Conservation (phyloP, 2,329 filamentous ascomycete genomes). For the Sporothrix sp. region DNA sequence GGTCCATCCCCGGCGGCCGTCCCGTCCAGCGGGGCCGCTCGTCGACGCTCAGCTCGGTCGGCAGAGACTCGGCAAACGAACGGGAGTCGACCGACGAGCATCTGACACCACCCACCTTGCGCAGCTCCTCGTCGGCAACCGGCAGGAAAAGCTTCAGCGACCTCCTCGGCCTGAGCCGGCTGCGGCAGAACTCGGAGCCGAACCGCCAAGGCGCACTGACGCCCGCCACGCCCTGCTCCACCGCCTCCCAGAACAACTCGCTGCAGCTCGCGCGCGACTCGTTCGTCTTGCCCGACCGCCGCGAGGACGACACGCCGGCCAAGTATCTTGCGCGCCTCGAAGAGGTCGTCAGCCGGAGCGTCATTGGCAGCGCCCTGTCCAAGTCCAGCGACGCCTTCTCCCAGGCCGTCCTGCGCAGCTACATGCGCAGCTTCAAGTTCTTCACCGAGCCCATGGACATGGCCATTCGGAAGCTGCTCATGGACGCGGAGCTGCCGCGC, state of each 20-base stretch:
- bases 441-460: constrained; percentile 98
- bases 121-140: constrained; percentile 71
- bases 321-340: constrained; percentile 81
- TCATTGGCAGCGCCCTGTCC: constrained; percentile 75
- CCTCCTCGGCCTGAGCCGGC: constrained; percentile 65
- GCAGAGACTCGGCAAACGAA: constrained; percentile 61
- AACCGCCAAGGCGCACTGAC: constrained; percentile 56
- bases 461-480: constrained; percentile 87
- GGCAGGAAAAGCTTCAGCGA: constrained; percentile 91
- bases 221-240: constrained; percentile 58
- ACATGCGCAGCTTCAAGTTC: constrained; percentile 90
- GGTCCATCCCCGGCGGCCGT: constrained; percentile 4
- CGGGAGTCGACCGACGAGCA: constrained; percentile 62
- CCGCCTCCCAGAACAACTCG: constrained; percentile 71
- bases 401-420: constrained; percentile 75
- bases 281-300: constrained; percentile 61
- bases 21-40: constrained; percentile 55
- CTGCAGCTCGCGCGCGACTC: constrained; percentile 67
- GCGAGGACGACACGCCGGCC: constrained; percentile 81
- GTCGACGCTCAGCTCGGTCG: constrained; percentile 79
- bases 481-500: constrained; percentile 92
- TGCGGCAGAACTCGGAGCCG: constrained; percentile 74
- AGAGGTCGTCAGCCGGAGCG: constrained; percentile 65
- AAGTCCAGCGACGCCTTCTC: constrained; percentile 82
- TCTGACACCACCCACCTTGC: constrained; percentile 54